Evolutionary conservation across 2,329 filamentous ascomycete genomes (phyloP), one percentile per base, ranked within the genome.

Genomic region (Xylariaceae sp.): DNA sequence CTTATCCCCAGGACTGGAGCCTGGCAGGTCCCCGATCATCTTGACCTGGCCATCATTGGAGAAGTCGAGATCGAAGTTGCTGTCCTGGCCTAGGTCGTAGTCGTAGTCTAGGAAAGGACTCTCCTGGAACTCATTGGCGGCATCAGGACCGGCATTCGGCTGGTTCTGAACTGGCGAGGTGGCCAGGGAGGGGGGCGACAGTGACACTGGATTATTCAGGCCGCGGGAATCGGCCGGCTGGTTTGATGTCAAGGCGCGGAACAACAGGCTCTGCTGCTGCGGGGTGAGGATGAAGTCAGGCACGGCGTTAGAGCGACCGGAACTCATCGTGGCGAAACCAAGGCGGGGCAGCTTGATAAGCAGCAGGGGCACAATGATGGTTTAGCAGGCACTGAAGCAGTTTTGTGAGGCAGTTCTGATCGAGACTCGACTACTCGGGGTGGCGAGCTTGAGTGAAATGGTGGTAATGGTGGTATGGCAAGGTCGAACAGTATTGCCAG

Each of bases 71-170:
- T 88, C 83, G 55, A 87, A 89, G 53, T 70, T 80, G 22, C 72
- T 74, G 51, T 89, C 83, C 38, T 68, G 68, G 38, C 89, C 85
- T 37, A 87, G 78, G 29, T 84, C 80, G 44, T 83, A 80, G 45
- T 83, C 79, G 50, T 88, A 92, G 44, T 94, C 87, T 37, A 93
- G 69, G 52, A 80, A 89, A 0, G 89, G 87, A 43, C 83, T 92
- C 31, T 88, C 83, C 19, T 87, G 77, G 28, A 77, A 72, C 43
- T 65, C 71, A 35, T 49, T 52, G 29, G 75, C 56, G 17, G 60
- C 59, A 21, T 67, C 64, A 2, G 64, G 61, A 13, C 32, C 33
- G 25, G 60, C 62, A 59, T 37, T 60, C 53, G 37, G 65, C 47
- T 59, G 58, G 17, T 50, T 52, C 45, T 66, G 61, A 29, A 56